Percentiles rank a stretch among this genome's conserved stretches.
These are phyloP conservation scores for Austroboletus niveus DNA, from an alignment of 1,284 basidiomycete genomes.

Conservation along the genomic window DNA sequence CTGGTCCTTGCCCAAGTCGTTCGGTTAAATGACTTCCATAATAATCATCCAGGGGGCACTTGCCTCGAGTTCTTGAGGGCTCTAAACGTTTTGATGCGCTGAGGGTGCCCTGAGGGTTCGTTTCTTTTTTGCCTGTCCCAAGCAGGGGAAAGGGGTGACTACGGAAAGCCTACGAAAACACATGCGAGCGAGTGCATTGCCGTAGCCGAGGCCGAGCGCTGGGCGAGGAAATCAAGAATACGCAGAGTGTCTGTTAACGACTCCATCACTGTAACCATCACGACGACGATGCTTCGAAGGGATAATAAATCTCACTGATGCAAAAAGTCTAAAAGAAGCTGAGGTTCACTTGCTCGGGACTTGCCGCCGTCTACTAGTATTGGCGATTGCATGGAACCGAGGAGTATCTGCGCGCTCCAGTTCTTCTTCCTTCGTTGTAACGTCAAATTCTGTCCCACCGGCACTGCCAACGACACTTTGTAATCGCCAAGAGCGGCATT, in stretches of 20 bases:
- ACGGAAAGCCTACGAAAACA: background rate
- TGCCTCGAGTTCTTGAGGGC: constrained; percentile 17
- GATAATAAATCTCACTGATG: constrained; percentile 28
- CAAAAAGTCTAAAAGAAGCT: constrained; percentile 27
- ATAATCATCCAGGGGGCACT: constrained; percentile 20
- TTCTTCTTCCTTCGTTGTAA: constrained; percentile 23
- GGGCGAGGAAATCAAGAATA: constrained; percentile 2
- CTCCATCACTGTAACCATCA: constrained; percentile 29
- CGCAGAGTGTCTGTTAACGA: constrained; percentile 4
- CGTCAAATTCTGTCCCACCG: constrained; percentile 18
- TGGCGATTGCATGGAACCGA: constrained; percentile 17
- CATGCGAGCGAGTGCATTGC: background rate
- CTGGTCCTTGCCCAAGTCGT: constrained; percentile 10
- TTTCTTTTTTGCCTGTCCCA: background rate
- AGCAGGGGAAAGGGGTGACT: background rate
- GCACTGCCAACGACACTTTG: constrained; percentile 4
- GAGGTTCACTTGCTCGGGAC: constrained; percentile 17
- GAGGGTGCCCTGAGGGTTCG: constrained; percentile 4
- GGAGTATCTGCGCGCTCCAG: constrained; percentile 15
- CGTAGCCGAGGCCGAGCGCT: background rate
- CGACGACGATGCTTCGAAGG: constrained; percentile 24
- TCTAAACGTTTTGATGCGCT: constrained; percentile 9
- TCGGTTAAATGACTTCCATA: constrained; percentile 26
- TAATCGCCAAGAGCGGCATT: constrained; percentile 14
- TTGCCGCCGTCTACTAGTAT: constrained; percentile 20